phyloP scores from a whole-genome alignment of 169 alveolate species.

The Plasmodium coatneyi region DNA sequence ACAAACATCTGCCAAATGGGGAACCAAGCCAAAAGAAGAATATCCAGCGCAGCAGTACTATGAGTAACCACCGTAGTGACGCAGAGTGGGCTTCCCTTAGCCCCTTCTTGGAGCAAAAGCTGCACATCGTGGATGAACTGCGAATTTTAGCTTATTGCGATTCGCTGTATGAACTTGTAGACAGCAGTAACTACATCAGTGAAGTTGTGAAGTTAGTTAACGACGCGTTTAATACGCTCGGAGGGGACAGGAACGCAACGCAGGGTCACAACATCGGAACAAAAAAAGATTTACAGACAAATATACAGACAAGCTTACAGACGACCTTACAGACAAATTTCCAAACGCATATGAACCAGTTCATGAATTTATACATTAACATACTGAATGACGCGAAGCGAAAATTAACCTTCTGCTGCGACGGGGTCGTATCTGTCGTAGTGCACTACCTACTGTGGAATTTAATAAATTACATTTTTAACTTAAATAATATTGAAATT shows the following conservation, averaged over 20 bases:
- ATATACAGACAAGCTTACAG: neutral
- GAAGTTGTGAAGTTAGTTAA: constrained; percentile 42
- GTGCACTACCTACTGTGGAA: constrained; percentile 66
- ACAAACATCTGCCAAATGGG: neutral
- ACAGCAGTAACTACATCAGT: constrained; percentile 57
- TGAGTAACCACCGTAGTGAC: neutral
- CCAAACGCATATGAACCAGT: constrained; percentile 31
- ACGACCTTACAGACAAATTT: neutral
- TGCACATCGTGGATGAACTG: constrained; percentile 43
- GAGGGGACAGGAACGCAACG: neutral
- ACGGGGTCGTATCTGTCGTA: constrained; percentile 47
- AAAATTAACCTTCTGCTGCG: constrained; percentile 66
- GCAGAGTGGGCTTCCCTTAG: neutral
- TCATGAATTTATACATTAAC: constrained; percentile 46
- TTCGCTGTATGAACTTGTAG: constrained; percentile 47
- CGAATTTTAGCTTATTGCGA: constrained; percentile 66
- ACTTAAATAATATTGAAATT: constrained; percentile 67
- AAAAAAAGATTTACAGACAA: constrained; percentile 3
- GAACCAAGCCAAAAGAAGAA: neutral
- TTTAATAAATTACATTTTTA: constrained; percentile 69
- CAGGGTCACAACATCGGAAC: neutral
- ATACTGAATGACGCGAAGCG: constrained; percentile 59
- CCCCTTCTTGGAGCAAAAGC: constrained; percentile 34
- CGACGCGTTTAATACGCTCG: constrained; percentile 1
- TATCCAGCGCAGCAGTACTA: neutral